Conservation (phyloP, 371 early-diverging fungal genomes). For the Catenaria anguillulae region DNA sequence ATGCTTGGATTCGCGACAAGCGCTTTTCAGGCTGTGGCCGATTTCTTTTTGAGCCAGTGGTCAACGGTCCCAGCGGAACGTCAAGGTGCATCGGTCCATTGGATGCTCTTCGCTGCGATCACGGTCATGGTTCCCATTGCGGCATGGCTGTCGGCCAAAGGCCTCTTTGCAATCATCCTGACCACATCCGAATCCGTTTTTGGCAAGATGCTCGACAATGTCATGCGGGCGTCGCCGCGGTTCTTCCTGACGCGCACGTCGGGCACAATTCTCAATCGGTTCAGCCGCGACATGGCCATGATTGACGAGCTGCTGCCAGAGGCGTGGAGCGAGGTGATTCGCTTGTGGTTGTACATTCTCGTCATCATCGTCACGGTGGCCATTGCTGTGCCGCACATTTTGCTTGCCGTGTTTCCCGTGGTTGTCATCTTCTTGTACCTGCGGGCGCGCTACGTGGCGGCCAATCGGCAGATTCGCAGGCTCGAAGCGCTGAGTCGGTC, state of each 20-base stretch:
- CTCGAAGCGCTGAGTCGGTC: background rate
- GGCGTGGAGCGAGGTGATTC: conserved; percentile 26
- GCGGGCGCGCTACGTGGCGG: background rate
- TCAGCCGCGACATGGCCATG: conserved; percentile 67
- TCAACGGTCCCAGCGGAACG: background rate
- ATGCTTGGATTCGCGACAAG: background rate
- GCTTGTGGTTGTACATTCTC: conserved; percentile 21
- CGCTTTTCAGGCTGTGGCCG: background rate
- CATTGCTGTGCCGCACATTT: background rate
- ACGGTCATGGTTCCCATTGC: background rate
- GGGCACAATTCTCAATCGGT: conserved; percentile 75
- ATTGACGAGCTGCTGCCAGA: conserved; percentile 57
- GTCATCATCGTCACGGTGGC: conserved; percentile 10
- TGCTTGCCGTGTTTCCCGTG: background rate
- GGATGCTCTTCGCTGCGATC: background rate
- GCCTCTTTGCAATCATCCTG: too few relatives aligned
- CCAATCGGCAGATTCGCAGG: background rate
- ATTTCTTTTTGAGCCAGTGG: background rate
- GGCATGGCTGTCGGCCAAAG: too few relatives aligned
- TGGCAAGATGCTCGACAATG: background rate
- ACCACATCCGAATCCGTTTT: background rate
- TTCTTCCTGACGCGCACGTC: conserved; percentile 78
- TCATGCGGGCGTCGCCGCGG: conserved; percentile 19
- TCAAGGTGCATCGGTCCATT: background rate
- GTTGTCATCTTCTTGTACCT: background rate